Percentiles rank a stretch among this genome's conserved stretches.
These are phyloP conservation scores for Mrakia frigida DNA, from an alignment of 768 basidiomycete species.

Conservation along the genomic window DNA sequence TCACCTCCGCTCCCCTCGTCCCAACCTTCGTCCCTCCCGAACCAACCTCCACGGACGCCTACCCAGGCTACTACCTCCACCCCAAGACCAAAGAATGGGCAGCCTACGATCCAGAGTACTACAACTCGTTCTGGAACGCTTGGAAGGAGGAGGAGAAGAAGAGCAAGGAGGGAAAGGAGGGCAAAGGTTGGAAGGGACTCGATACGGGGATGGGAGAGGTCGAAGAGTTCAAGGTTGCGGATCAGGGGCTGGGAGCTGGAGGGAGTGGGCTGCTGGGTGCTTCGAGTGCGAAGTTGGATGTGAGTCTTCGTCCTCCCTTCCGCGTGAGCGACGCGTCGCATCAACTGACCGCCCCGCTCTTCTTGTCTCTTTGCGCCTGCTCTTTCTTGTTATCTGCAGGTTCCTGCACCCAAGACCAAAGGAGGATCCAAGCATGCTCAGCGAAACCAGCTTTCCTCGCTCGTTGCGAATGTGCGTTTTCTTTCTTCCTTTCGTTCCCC, in stretches of 20 bases:
- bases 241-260: neutral
- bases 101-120: conserved; percentile 30
- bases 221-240: conserved; percentile 14
- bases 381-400: neutral
- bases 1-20: conserved; percentile 26
- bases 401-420: neutral
- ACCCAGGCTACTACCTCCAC: conserved; percentile 32
- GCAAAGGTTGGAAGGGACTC: conserved; percentile 15
- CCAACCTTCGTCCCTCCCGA: conserved; percentile 25
- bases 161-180: conserved; percentile 7
- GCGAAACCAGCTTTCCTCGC: conserved; percentile 32
- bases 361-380: neutral
- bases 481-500: neutral
- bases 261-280: neutral
- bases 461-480: conserved; percentile 26
- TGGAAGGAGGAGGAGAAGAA: conserved; percentile 18
- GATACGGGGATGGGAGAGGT: conserved; percentile 21
- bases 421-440: conserved; percentile 9
- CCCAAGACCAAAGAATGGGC: conserved; percentile 27
- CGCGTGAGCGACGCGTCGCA: too few species aligned
- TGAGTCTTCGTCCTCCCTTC: too few species aligned
- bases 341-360: neutral
- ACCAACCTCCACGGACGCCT: conserved; percentile 24
- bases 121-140: conserved; percentile 17
- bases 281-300: neutral